Conservation (phyloP, 495 filamentous ascomycete species). For the Sporormia fimetaria region DNA sequence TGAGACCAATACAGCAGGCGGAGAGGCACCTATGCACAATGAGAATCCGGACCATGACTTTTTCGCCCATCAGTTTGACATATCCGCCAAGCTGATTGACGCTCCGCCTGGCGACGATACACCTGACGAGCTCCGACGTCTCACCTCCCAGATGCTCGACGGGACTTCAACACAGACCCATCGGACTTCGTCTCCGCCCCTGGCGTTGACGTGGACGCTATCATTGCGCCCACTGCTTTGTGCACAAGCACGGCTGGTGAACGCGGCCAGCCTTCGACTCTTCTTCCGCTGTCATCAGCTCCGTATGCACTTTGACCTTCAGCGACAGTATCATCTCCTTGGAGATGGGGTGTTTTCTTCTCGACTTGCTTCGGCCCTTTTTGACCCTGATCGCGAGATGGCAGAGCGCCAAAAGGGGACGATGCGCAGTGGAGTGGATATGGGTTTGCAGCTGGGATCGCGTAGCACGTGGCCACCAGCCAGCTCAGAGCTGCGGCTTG, state of each 20-base stretch:
- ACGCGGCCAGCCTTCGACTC: constrained; percentile 63
- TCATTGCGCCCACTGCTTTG: constrained; percentile 65
- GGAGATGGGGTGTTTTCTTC: constrained; percentile 74
- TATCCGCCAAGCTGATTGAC: constrained; percentile 14
- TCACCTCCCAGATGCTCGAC: constrained; percentile 9
- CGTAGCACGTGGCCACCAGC: constrained; percentile 83
- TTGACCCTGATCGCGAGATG: constrained; percentile 70
- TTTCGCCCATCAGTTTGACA: constrained; percentile 6
- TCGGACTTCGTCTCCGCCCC: constrained; percentile 55
- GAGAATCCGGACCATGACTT: background rate
- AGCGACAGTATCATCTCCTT: constrained; percentile 70
- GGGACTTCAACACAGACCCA: background rate
- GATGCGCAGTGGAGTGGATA: constrained; percentile 54
- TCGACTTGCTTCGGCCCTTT: constrained; percentile 69
- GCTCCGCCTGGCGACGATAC: constrained; percentile 1
- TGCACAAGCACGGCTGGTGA: constrained; percentile 64
- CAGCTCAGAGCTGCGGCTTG: constrained; percentile 78
- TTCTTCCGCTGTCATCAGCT: constrained; percentile 67
- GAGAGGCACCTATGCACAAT: no score
- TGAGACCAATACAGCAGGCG: no score
- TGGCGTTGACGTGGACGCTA: constrained; percentile 57
- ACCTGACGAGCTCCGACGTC: constrained; percentile 19
- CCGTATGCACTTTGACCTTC: constrained; percentile 62
- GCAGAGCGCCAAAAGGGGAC: constrained; percentile 61
- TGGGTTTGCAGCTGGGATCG: constrained; percentile 68